Evolutionary conservation across 768 basidiomycete genomes (phyloP), one percentile per base, ranked within the genome.

Genomic region (Pisolithus microcarpus): DNA sequence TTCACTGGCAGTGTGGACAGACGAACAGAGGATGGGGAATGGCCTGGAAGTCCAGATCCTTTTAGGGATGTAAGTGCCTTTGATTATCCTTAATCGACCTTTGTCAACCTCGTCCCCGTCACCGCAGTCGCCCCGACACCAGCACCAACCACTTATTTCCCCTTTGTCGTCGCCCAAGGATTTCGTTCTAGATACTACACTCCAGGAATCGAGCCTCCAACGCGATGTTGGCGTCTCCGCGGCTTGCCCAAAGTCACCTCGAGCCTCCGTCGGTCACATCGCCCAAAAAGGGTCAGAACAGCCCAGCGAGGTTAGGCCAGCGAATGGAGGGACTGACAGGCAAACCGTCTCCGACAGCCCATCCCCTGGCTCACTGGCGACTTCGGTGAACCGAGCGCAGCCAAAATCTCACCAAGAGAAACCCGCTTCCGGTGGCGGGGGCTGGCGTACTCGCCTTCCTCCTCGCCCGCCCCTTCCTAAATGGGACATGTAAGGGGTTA

Each of bases 381-480:
- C 36, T 16, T 5, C 50, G 1, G 37, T 7, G 18, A 30, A 28
- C 26, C 44, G 31, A 42, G 10, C 7, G 19, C 43, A 49, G 13
- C 51, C 55, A n/a, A 47, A 24, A 7, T 31, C 52, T 46, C 49
- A 1, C 9, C 48, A 57, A 18, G 48, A 55, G 10, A 51, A 52
- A 51, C 49, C 51, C 28, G 40, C 50, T 19, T 39, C 52, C 13
- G 18, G 19, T 13, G 46, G 31, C 7, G 34, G 42, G 16, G 47
- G 51, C 5, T 66, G 66, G 62, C 57, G 61, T 23, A 63, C 52
- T 11, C 55, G 58, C 39, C 58, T 66, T 24, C 66, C 65, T 18
- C 58, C 64, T 48, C 62, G 66, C 8, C 57, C 37, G 9, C 66
- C 65, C 11, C 65, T 66, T 39, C 65, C 65, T 21, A 66, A 63